Percentiles rank a stretch among this genome's conserved stretches.
Evolutionary conservation across 352 stramenopile genomes (phyloP).

Genomic region (Phytophthora hibernalis): DNA sequence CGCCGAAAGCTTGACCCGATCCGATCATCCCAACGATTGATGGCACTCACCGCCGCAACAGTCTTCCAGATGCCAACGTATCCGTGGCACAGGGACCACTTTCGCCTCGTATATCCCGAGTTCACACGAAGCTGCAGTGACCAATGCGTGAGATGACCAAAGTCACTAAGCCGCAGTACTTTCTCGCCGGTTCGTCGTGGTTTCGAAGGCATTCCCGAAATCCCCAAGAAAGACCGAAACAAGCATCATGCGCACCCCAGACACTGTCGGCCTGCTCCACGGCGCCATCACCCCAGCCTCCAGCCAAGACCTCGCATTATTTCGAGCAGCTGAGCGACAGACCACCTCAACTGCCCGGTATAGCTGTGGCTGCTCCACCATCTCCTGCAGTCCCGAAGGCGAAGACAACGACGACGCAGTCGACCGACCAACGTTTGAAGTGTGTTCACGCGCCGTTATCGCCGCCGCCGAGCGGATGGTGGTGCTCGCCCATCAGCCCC

Average conservation of each 20-base stretch:
- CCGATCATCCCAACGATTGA: constrained; percentile 8
- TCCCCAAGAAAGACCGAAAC: constrained; percentile 21
- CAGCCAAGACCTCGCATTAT: neutral
- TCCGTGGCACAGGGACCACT: neutral
- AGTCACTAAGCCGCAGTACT: constrained; percentile 6
- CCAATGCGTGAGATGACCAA: neutral
- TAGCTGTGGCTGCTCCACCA: constrained; percentile 9
- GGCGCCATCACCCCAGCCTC: constrained; percentile 16
- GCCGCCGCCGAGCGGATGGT: constrained; percentile 38
- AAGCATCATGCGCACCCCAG: constrained; percentile 32
- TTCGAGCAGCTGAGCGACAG: constrained; percentile 8
- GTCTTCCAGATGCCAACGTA: constrained; percentile 12
- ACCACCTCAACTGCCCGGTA: constrained; percentile 14
- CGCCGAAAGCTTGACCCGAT: constrained; percentile 1
- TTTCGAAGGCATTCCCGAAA: neutral
- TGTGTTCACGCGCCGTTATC: constrained; percentile 31
- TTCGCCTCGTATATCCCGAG: constrained; percentile 2
- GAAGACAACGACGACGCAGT: neutral
- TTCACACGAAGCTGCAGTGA: constrained; percentile 10
- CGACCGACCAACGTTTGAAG: constrained; percentile 25
- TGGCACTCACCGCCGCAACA: constrained; percentile 13
- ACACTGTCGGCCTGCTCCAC: constrained; percentile 19
- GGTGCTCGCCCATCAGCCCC: constrained; percentile 20
- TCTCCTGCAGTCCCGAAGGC: constrained; percentile 14
- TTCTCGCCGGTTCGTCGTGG: constrained; percentile 5